These are phyloP conservation scores for Adansonia gregorii DNA, from an alignment of 441 rosid genomes.

Conservation along the genomic window DNA sequence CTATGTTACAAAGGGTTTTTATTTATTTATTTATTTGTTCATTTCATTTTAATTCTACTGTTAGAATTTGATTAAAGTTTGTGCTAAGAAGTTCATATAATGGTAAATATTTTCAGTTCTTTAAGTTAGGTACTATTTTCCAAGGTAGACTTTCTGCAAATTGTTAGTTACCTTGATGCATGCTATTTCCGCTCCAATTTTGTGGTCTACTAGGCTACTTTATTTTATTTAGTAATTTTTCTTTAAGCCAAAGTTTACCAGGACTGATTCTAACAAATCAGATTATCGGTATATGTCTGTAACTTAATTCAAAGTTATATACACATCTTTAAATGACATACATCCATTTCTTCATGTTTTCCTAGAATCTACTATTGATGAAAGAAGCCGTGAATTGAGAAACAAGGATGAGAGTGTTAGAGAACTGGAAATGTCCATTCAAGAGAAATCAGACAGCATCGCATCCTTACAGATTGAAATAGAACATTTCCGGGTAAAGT, in stretches of 20 bases:
- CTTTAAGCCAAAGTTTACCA: background rate
- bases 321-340: background rate
- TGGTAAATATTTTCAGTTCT: background rate
- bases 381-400: constrained; percentile 33
- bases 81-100: background rate
- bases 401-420: constrained; percentile 38
- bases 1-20: background rate
- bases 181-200: background rate
- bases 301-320: constrained; percentile 14
- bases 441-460: constrained; percentile 40
- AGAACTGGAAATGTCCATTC: constrained; percentile 39
- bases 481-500: constrained; percentile 42
- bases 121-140: background rate
- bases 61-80: constrained; percentile 2
- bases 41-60: background rate
- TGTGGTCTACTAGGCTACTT: background rate
- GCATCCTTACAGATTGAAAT: constrained; percentile 36
- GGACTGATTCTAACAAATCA: background rate
- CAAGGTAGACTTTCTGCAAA: background rate
- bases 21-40: background rate
- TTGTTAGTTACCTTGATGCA: background rate
- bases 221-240: background rate
- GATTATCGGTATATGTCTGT: background rate
- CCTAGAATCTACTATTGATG: constrained; percentile 42
- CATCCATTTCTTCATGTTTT: background rate